These are phyloP conservation scores for Brassica napus DNA, from an alignment of 345 rosid genomes.

Conservation along the genomic window Da-Ae NC_063446.1:38585001-38585500, in stretches of 20 bases:
- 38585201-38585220: slow-evolving; percentile 87
- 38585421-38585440: slow-evolving; percentile 63
- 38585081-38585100: slow-evolving; percentile 87
- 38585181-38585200: slow-evolving; percentile 78
- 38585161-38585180: slow-evolving; percentile 80
- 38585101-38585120: slow-evolving; percentile 81
- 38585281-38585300: slow-evolving; percentile 4
- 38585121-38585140: slow-evolving; percentile 70
- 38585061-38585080: slow-evolving; percentile 54
- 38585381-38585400: slow-evolving; percentile 50
- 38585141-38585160: slow-evolving; percentile 64
- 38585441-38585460: slow-evolving; percentile 54
- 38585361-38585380: slow-evolving; percentile 76
- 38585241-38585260: background rate
- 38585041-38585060: too few species aligned
- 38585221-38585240: slow-evolving; percentile 68
- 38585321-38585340: slow-evolving; percentile 75
- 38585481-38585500: slow-evolving; percentile 76
- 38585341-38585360: slow-evolving; percentile 79
- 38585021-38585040: slow-evolving; percentile 16
- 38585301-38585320: slow-evolving; percentile 76
- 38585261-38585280: background rate
- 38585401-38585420: slow-evolving; percentile 73
- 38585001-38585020: slow-evolving; percentile 17
- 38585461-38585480: slow-evolving; percentile 54